These are phyloP conservation scores for Aspergillus spinulosporus DNA, from an alignment of 2,329 filamentous ascomycete genomes.

Conservation along the genomic window DNA sequence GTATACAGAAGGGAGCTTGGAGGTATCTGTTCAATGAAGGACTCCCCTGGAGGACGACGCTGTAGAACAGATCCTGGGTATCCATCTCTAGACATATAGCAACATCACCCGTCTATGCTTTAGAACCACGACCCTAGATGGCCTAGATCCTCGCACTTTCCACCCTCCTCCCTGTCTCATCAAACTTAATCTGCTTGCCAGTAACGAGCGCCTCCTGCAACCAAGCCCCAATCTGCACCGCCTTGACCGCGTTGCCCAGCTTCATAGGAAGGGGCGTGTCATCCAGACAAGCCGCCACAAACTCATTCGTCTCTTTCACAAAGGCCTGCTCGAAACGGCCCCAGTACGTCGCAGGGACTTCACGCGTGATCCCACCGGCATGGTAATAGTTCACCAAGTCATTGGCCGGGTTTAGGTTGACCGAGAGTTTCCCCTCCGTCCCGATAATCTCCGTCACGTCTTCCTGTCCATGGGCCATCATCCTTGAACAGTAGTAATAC, in stretches of 20 bases:
- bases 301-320: slow-evolving; percentile 65
- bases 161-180: slow-evolving; percentile 53
- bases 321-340: slow-evolving; percentile 66
- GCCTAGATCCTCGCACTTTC: slow-evolving; percentile 26
- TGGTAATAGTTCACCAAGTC: slow-evolving; percentile 61
- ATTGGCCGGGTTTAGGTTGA: slow-evolving; percentile 60
- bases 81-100: no score
- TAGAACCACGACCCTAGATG: no score
- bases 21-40: no score
- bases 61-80: no score
- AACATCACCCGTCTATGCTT: no score
- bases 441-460: slow-evolving; percentile 69
- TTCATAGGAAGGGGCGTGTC: slow-evolving; percentile 56
- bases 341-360: slow-evolving; percentile 65
- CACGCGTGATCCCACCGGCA: slow-evolving; percentile 55
- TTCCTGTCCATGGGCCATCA: slow-evolving; percentile 69
- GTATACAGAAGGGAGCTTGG: no score
- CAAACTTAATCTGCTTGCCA: slow-evolving; percentile 60
- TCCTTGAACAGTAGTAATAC: slow-evolving; percentile 63
- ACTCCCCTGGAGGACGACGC: no score
- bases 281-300: slow-evolving; percentile 60
- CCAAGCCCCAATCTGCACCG: slow-evolving; percentile 60
- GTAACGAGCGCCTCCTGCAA: slow-evolving; percentile 59
- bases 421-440: slow-evolving; percentile 62
- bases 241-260: slow-evolving; percentile 57